A percentile compares a stretch with the other conserved stretches of the same genome.
Conservation (phyloP, 345 rosid genomes). For the Populus deltoides region DNA sequence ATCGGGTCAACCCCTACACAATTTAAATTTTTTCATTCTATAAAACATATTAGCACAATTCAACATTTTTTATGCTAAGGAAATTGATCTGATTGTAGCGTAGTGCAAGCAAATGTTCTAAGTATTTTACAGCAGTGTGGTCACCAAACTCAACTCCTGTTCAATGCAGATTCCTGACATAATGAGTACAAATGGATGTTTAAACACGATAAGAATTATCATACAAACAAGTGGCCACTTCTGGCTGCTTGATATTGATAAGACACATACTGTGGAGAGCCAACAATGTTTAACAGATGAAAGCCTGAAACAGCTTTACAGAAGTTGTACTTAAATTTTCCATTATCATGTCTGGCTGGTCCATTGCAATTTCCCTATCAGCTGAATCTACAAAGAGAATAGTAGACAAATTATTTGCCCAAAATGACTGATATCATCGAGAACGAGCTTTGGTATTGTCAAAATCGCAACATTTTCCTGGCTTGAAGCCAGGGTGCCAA, state of each 20-base stretch:
- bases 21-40: no score
- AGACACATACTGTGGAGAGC: neutral
- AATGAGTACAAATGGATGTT: neutral
- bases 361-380: constrained; percentile 2
- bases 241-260: neutral
- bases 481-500: neutral
- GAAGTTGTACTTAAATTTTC: neutral
- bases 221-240: neutral
- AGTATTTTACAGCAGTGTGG: no score
- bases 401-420: neutral
- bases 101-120: no score
- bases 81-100: no score
- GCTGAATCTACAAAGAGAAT: neutral
- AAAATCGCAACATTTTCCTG: neutral
- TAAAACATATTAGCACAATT: no score
- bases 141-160: neutral
- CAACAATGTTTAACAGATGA: neutral
- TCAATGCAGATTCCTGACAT: neutral
- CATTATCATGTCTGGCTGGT: neutral
- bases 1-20: no score
- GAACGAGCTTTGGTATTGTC: neutral
- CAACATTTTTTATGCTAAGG: no score
- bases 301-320: constrained; percentile 3
- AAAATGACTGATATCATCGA: neutral
- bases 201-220: neutral